Evolutionary conservation across 2,329 filamentous ascomycete genomes (phyloP), one percentile per base, ranked within the genome.

Genomic region (Sphaerulina vaccinii): DNA sequence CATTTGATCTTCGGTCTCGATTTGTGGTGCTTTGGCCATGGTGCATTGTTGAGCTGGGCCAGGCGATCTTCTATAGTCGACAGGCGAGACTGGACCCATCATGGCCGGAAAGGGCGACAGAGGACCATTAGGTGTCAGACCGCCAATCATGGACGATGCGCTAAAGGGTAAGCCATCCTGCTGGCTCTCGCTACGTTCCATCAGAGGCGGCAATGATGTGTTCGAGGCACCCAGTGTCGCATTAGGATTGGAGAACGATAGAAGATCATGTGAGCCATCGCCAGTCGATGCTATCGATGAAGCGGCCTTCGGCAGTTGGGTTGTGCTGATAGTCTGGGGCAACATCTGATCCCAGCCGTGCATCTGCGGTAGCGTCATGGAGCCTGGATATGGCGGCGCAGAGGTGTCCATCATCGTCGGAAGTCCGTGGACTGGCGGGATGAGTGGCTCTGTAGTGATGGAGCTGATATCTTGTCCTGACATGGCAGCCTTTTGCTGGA

Each of bases 401-500:
- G 86, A 80, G 49, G 87, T 80, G 13, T 88, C 81, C 66, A 95
- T 90, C 76, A 95, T 83, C 66, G 90, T 78, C 37, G 85, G 79
- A 49, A 84, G 78, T 58, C 81, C 83, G 63, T 83, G 84, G 27
- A 32, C 27, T 58, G 88, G 83, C 53, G 89, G 84, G 69, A 88
- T 91, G 59, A 86, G 78, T 70, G 87, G 84, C 66, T 82, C 80
- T 56, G 76, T 71, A 64, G 71, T 77, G 70, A 72, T 75, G 60
- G 74, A 74, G 24, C 50, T 53, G 27, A 57, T 52, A 69, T 79
- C 75, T 83, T 89, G 64, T 84, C 84, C 78, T 53, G 82, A 85
- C 73, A 91, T 92, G 65, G 85, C 91, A 15, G 68, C 68, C 78
- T 96, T 96, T 78, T 96, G 90, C 75, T 96, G 92, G 69, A 97